Evolutionary conservation across 2,329 filamentous ascomycete species (phyloP).

Genomic region (Cordyceps javanica): DNA sequence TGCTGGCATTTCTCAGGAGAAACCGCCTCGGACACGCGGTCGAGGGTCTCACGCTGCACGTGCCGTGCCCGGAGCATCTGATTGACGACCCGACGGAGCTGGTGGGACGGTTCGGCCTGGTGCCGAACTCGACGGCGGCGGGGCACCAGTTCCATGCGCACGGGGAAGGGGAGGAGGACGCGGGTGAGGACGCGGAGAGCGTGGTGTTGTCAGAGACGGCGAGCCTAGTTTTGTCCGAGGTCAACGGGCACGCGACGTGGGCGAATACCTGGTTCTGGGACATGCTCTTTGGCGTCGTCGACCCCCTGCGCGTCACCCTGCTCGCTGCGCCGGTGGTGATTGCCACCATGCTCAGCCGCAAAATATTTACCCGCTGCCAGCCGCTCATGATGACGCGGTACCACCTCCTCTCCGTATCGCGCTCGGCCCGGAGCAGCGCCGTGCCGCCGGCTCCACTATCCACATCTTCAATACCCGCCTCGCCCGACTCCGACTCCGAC

Average conservation of each 20-base stretch:
- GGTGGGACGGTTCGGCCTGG: conserved; percentile 23
- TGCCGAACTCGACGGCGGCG: conserved; percentile 23
- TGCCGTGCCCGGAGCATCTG: conserved; percentile 23
- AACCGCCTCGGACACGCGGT: conserved; percentile 34
- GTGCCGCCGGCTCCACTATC: too few relatives aligned
- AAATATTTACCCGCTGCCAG: conserved; percentile 49
- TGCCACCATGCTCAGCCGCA: conserved; percentile 52
- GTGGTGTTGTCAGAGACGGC: conserved; percentile 17
- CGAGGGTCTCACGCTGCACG: conserved; percentile 34
- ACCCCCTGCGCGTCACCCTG: conserved; percentile 41
- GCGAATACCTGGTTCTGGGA: conserved; percentile 46
- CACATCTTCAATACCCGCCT: too few relatives aligned
- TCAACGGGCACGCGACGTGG: conserved; percentile 5
- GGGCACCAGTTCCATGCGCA: too few relatives aligned
- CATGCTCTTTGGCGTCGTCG: conserved; percentile 45
- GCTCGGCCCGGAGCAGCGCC: conserved; percentile 10
- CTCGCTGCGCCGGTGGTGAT: conserved; percentile 55
- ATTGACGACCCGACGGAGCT: conserved; percentile 23
- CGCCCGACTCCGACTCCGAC: neutral
- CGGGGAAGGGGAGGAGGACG: neutral
- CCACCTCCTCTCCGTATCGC: conserved; percentile 51
- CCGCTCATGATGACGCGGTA: conserved; percentile 60
- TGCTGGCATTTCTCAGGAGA: conserved; percentile 33
- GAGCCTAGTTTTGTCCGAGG: conserved; percentile 2
- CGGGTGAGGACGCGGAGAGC: neutral